Base-by-base conservation (phyloP, 176 grass and related monocot species). In the Oryza coarctata region DNA sequence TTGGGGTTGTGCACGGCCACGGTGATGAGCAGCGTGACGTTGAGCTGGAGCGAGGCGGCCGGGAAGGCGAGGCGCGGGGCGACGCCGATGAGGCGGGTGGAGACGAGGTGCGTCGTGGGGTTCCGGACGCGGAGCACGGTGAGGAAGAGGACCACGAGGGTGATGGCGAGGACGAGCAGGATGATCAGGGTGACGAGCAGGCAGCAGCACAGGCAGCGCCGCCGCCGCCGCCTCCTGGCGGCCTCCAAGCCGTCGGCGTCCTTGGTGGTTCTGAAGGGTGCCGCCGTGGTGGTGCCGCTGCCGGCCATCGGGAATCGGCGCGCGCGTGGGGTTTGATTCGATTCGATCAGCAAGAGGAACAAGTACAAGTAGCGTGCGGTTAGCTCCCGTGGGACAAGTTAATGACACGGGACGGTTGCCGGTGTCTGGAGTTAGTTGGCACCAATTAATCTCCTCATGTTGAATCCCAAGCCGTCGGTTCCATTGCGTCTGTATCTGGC, bases 1-100 rank as follows among this genome's bases (percentile, higher is more conserved):
- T 97, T 97, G 31, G 88, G 94, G 88, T 97, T 97, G 72, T 83
- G 55, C 10, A 97, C 84, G 8, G 52, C 40, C 20, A 88, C 88
- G 1, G 76, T 60, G 64, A 96, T 58, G 67, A 90, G 72, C 1
- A 96, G 73, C 5, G 90, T 96, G 40, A 93, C 70, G 83, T 96
- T 93, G 67, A 93, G 73, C 70, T 87, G 26, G 52, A 94, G 2
- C 1, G 26, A 66, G 2, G 55, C 0, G 11, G 81, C 9, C 3
- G 88, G 90, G 34, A 87, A 43, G 35, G 78, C 49, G 29, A 94
- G 25, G 28, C 76, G 81, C 1, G 92, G 94, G 0, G 88, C 62
- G 0, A 94, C 34, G 2, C 92, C 88, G 18, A 65, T 1, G 12
- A 93, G 83, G 11, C 43, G 8, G 0, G 79, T 50, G 12, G 95